phyloP scores from a whole-genome alignment of 2,329 filamentous ascomycete species.

The Magnaporthiopsis poae region DNA sequence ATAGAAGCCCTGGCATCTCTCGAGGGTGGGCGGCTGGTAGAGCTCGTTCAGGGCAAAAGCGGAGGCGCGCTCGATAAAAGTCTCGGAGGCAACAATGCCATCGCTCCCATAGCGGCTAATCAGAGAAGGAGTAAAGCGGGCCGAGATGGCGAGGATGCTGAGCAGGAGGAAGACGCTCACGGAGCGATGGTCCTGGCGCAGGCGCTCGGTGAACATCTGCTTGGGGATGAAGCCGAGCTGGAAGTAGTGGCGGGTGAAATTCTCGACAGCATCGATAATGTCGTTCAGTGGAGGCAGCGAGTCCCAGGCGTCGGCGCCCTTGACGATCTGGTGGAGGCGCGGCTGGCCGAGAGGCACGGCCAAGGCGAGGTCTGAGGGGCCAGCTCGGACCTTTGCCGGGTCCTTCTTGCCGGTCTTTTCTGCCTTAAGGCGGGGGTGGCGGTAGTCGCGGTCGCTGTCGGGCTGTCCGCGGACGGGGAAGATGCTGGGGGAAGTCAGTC shows the following conservation, averaged over 20 bases:
- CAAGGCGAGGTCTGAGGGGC: slow-evolving; percentile 10
- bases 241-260: slow-evolving; percentile 46
- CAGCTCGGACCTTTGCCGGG: slow-evolving; percentile 14
- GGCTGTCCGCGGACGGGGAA: slow-evolving; percentile 44
- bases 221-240: slow-evolving; percentile 51
- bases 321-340: slow-evolving; percentile 21
- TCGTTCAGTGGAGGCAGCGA: slow-evolving; percentile 38
- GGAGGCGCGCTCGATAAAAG: slow-evolving; percentile 42
- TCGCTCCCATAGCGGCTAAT: slow-evolving; percentile 36
- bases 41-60: slow-evolving; percentile 38
- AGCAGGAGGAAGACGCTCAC: slow-evolving; percentile 46
- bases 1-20: slow-evolving; percentile 50
- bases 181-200: slow-evolving; percentile 37
- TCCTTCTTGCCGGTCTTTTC: slow-evolving; percentile 44
- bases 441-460: slow-evolving; percentile 45
- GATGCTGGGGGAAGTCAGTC: slow-evolving; percentile 24
- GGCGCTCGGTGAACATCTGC: slow-evolving; percentile 35
- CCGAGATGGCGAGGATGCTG: slow-evolving; percentile 46
- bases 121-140: slow-evolving; percentile 41
- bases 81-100: slow-evolving; percentile 41
- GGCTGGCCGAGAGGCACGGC: slow-evolving; percentile 26
- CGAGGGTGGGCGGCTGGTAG: slow-evolving; percentile 42
- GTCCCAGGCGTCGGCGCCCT: slow-evolving; percentile 35
- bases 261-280: slow-evolving; percentile 42
- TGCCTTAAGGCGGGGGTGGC: slow-evolving; percentile 42